A percentile compares a stretch with the other conserved stretches of the same genome.
Conservation (phyloP, 495 filamentous ascomycete species). For the Cercophora samala region DNA sequence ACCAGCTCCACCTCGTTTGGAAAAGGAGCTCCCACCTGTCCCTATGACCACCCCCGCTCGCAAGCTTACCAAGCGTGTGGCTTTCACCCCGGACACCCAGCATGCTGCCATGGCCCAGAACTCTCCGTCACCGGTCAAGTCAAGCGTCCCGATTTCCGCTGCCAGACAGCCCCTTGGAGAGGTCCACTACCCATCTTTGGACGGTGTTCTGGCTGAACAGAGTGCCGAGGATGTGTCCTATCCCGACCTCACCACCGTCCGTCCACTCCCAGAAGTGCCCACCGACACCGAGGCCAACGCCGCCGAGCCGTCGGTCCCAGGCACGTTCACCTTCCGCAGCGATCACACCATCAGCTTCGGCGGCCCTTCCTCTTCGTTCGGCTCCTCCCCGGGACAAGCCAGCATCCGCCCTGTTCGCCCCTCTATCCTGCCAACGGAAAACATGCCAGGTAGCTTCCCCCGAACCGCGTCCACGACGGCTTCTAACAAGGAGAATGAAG, state of each 20-base stretch:
- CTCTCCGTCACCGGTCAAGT: conserved; percentile 51
- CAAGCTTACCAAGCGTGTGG: conserved; percentile 42
- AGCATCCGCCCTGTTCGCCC: conserved; percentile 57
- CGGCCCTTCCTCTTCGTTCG: conserved; percentile 42
- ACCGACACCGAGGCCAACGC: conserved; percentile 25
- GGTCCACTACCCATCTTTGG: conserved; percentile 37
- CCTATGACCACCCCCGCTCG: conserved; percentile 50
- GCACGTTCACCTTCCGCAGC: conserved; percentile 58
- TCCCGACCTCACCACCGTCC: conserved; percentile 44
- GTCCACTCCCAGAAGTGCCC: conserved; percentile 32
- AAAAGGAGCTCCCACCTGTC: conserved; percentile 43
- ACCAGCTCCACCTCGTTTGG: conserved; percentile 37
- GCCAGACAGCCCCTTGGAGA: conserved; percentile 29
- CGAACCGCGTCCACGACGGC: conserved; percentile 10
- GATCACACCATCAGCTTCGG: conserved; percentile 56
- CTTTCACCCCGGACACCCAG: conserved; percentile 48
- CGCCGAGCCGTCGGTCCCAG: conserved; percentile 40
- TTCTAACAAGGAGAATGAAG: conserved; percentile 50
- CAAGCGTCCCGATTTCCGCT: conserved; percentile 36
- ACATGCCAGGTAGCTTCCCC: conserved; percentile 53
- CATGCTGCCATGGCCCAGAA: conserved; percentile 35
- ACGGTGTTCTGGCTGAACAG: conserved; percentile 30
- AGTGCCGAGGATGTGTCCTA: conserved; percentile 35
- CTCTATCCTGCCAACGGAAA: conserved; percentile 42
- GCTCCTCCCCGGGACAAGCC: conserved; percentile 49